A percentile compares a stretch with the other conserved stretches of the same genome.
Conservation (phyloP, 768 basidiomycete genomes). For the Pulveroboletus sp. region DNA sequence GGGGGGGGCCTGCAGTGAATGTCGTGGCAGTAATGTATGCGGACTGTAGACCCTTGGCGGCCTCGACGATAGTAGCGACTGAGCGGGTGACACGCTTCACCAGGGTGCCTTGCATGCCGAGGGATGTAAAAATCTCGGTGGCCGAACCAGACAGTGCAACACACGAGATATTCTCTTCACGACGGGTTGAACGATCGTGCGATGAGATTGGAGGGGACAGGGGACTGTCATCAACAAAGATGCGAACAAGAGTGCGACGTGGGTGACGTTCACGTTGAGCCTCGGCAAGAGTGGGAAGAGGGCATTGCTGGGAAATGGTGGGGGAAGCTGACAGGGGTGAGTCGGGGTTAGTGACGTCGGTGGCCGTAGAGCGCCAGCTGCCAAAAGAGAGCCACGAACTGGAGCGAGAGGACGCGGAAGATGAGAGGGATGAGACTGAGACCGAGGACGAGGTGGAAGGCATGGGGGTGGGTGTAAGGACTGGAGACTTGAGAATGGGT, state of each 20-base stretch:
- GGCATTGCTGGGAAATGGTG: conserved; percentile 20
- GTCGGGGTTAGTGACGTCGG: conserved; percentile 32
- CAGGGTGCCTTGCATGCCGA: conserved; percentile 10
- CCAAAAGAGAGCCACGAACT: conserved; percentile 42
- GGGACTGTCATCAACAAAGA: conserved; percentile 38
- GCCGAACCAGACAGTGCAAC: conserved; percentile 1
- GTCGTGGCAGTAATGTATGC: conserved; percentile 53
- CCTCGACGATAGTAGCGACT: conserved; percentile 41
- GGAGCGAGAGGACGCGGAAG: conserved; percentile 32
- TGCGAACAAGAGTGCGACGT: conserved; percentile 31
- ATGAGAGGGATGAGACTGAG: conserved; percentile 22
- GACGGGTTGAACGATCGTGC: background rate
- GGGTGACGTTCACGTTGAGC: conserved; percentile 34
- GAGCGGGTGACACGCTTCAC: conserved; percentile 33
- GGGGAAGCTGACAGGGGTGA: conserved; percentile 33
- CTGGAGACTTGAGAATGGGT: conserved; percentile 9
- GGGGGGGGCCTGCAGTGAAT: conserved; percentile 38
- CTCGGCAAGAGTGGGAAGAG: conserved; percentile 27
- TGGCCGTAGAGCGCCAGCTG: conserved; percentile 36
- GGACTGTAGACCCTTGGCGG: conserved; percentile 53
- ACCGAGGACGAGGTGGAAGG: conserved; percentile 20
- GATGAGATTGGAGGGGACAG: conserved; percentile 18
- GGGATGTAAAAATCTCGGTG: background rate
- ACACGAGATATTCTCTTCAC: conserved; percentile 19
- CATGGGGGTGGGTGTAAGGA: conserved; percentile 13